phyloP scores from a whole-genome alignment of 257 asterid species.

The Cinchona pubescens region DNA sequence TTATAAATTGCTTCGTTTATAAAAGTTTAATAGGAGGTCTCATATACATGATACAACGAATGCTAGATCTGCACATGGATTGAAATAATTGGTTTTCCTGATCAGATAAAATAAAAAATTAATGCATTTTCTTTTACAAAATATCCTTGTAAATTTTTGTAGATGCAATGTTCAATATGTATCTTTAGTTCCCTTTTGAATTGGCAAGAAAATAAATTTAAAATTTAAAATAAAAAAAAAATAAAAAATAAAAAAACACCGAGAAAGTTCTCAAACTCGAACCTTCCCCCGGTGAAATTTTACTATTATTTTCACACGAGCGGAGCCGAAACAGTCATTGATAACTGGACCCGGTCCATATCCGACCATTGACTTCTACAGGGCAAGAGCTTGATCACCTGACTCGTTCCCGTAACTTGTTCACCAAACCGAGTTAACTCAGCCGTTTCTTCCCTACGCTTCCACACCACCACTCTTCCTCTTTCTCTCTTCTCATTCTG shows the following conservation, averaged over 20 bases:
- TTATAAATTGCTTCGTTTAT: too few species aligned
- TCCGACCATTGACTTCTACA: conserved; percentile 9
- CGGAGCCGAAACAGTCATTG: not conserved
- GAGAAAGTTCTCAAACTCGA: not conserved
- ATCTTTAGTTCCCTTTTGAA: too few species aligned
- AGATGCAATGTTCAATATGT: too few species aligned
- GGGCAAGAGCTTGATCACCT: conserved; percentile 3
- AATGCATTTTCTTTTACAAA: too few species aligned
- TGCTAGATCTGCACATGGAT: too few species aligned
- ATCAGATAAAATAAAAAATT: too few species aligned
- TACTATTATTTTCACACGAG: not conserved
- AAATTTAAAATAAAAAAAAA: not conserved
- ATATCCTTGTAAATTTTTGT: too few species aligned
- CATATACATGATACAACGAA: too few species aligned
- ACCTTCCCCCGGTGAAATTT: not conserved
- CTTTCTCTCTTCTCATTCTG: conserved; percentile 20
- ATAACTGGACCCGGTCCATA: not conserved
- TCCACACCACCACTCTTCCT: conserved; percentile 17
- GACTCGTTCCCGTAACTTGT: conserved; percentile 18
- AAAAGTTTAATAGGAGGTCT: too few species aligned
- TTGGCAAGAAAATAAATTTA: not conserved
- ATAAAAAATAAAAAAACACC: too few species aligned
- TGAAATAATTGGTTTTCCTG: too few species aligned
- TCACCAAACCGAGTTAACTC: conserved; percentile 21
- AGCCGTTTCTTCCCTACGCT: not conserved